phyloP scores from a whole-genome alignment of 768 basidiomycete species.

The Trametes sanguinea region DNA sequence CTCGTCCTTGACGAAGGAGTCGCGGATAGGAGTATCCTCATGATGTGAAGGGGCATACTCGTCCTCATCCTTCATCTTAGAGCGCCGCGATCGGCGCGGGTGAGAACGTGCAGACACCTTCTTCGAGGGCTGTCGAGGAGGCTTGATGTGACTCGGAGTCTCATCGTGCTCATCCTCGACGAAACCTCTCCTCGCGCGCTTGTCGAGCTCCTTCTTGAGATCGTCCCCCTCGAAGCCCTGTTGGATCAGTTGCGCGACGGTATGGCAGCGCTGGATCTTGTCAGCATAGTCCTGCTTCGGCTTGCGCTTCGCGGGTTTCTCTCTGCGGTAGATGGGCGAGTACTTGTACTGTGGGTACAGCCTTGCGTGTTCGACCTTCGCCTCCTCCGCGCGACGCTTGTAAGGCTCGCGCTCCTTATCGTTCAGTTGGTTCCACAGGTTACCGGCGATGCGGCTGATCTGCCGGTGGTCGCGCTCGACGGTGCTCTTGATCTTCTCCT shows the following conservation, averaged over 20 bases:
- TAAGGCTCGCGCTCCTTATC: constrained; percentile 49
- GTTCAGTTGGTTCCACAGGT: constrained; percentile 63
- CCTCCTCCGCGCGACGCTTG: constrained; percentile 48
- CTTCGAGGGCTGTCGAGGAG: background rate
- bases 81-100: background rate
- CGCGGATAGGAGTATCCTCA: background rate
- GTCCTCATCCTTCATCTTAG: constrained; percentile 1
- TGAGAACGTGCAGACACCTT: background rate
- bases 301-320: constrained; percentile 39
- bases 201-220: constrained; percentile 23
- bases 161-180: constrained; percentile 3
- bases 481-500: constrained; percentile 48
- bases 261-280: constrained; percentile 43
- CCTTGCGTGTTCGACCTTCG: constrained; percentile 47
- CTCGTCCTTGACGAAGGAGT: background rate
- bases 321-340: constrained; percentile 45
- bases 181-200: background rate
- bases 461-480: constrained; percentile 72
- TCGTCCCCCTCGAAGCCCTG: constrained; percentile 38
- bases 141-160: background rate
- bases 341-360: constrained; percentile 66
- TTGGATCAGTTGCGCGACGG: constrained; percentile 39
- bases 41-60: background rate
- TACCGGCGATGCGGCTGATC: constrained; percentile 69
- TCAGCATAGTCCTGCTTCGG: constrained; percentile 32